phyloP scores from a whole-genome alignment of 805 yeast genomes.

The Saccharomyces cerevisiae region DNA sequence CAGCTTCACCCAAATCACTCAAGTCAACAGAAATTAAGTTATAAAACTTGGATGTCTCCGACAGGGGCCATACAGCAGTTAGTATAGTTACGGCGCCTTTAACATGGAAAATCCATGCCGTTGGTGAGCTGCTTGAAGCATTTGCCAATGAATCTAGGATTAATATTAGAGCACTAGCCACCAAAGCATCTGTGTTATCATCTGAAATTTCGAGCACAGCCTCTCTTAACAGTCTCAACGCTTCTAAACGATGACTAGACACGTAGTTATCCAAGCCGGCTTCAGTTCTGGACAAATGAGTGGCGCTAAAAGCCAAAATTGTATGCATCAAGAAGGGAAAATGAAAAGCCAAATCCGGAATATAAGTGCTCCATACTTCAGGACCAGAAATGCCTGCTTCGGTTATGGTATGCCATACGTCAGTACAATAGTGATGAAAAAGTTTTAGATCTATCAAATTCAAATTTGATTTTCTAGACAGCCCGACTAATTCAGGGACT shows the following conservation, averaged over 20 bases:
- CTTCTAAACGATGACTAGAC: constrained; percentile 81
- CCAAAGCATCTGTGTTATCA: constrained; percentile 85
- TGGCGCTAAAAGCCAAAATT: constrained; percentile 81
- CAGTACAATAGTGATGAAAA: constrained; percentile 79
- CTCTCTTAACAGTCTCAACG: constrained; percentile 68
- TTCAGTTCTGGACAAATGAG: constrained; percentile 75
- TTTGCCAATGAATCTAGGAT: constrained; percentile 92
- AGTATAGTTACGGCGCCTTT: constrained; percentile 94
- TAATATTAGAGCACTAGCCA: constrained; percentile 80
- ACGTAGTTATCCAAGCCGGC: constrained; percentile 72
- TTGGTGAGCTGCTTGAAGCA: constrained; percentile 72
- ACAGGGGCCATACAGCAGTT: constrained; percentile 90
- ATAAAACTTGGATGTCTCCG: constrained; percentile 57
- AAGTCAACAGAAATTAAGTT: constrained; percentile 77
- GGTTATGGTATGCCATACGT: constrained; percentile 80
- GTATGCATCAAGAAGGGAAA: constrained; percentile 91
- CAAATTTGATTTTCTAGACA: constrained; percentile 31
- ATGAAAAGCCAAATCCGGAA: constrained; percentile 80
- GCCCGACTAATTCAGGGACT: constrained; percentile 12
- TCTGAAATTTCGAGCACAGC: constrained; percentile 78
- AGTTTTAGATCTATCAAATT: constrained; percentile 71
- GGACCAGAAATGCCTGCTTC: constrained; percentile 81
- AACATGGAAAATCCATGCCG: constrained; percentile 95
- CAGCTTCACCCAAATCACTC: constrained; percentile 73
- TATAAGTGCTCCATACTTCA: constrained; percentile 78